Evolutionary conservation across 2,329 filamentous ascomycete species (phyloP).

Genomic region (Hymenoscyphus fructigenus): DNA sequence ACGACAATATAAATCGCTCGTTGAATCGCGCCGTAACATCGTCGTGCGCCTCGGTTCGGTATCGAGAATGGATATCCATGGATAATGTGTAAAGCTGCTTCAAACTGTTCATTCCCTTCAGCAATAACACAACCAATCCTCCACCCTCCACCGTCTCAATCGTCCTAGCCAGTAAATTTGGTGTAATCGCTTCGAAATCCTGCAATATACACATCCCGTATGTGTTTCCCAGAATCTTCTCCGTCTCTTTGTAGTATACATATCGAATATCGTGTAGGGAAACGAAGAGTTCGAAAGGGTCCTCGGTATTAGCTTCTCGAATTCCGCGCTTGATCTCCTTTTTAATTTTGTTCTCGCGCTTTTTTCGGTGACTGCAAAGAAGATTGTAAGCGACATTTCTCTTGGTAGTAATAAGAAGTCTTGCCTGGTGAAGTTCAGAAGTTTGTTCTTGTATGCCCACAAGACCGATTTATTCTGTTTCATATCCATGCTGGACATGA

Average conservation of each 20-base stretch:
- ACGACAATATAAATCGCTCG: constrained; percentile 91
- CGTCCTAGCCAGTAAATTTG: constrained; percentile 91
- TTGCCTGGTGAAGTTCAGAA: constrained; percentile 83
- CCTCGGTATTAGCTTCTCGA: constrained; percentile 86
- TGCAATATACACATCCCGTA: constrained; percentile 98
- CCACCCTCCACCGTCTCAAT: constrained; percentile 98
- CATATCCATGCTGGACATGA: constrained; percentile 85
- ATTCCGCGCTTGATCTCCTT: constrained; percentile 96
- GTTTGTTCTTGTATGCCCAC: constrained; percentile 98
- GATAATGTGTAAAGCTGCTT: constrained; percentile 95
- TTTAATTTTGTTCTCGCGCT: constrained; percentile 97
- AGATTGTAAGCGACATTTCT: constrained; percentile 18
- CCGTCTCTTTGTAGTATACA: constrained; percentile 99
- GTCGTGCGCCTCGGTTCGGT: constrained; percentile 91
- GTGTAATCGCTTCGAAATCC: constrained; percentile 96
- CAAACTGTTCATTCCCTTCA: constrained; percentile 96
- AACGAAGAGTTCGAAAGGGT: constrained; percentile 96
- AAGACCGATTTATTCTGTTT: constrained; percentile 95
- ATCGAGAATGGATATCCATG: constrained; percentile 97
- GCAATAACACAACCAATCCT: constrained; percentile 81
- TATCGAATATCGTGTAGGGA: constrained; percentile 97
- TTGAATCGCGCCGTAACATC: constrained; percentile 97
- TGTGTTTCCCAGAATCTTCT: constrained; percentile 97
- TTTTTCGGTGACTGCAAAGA: constrained; percentile 79
- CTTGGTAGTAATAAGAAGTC: not conserved